Evolutionary conservation across 2,329 filamentous ascomycete species (phyloP).

Genomic region (Neonectria neomacrospora): DNA sequence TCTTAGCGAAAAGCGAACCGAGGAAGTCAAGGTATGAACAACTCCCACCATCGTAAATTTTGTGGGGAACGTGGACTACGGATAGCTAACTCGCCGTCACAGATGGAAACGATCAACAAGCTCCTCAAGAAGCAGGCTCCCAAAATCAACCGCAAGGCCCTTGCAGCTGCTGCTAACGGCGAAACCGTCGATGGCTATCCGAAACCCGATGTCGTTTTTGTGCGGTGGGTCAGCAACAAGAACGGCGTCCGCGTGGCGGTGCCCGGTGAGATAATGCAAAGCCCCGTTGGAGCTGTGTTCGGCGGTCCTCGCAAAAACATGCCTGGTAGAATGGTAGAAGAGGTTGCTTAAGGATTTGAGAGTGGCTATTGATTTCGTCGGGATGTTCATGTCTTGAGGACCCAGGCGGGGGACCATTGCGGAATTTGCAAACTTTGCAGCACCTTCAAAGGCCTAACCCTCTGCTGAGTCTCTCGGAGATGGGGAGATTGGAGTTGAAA

Average conservation of each 20-base stretch:
- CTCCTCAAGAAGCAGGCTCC: slow-evolving; percentile 87
- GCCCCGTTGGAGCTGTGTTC: slow-evolving; percentile 71
- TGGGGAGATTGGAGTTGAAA: not conserved
- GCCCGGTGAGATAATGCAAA: slow-evolving; percentile 73
- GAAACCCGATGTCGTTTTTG: slow-evolving; percentile 69
- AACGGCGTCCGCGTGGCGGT: slow-evolving; percentile 72
- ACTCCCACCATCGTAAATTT: not conserved
- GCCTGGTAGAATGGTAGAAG: slow-evolving; percentile 65
- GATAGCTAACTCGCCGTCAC: slow-evolving; percentile 19
- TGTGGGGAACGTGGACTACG: slow-evolving; percentile 12
- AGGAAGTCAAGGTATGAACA: slow-evolving; percentile 68
- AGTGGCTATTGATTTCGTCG: not conserved
- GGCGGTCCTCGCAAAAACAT: slow-evolving; percentile 46
- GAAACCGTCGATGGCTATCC: slow-evolving; percentile 59
- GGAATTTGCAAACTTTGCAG: not conserved
- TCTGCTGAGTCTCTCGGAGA: not conserved
- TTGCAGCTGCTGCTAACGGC: slow-evolving; percentile 48
- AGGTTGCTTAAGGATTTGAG: slow-evolving; percentile 55
- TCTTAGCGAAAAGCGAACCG: slow-evolving; percentile 72
- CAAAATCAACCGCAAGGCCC: slow-evolving; percentile 70
- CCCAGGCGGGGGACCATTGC: not conserved
- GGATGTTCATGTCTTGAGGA: not conserved
- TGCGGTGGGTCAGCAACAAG: slow-evolving; percentile 77
- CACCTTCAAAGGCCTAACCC: not conserved
- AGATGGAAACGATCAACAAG: slow-evolving; percentile 94